Evolutionary conservation across 768 basidiomycete species (phyloP), one percentile per base, ranked within the genome.

Genomic region (Melanogaster broomeanus): DNA sequence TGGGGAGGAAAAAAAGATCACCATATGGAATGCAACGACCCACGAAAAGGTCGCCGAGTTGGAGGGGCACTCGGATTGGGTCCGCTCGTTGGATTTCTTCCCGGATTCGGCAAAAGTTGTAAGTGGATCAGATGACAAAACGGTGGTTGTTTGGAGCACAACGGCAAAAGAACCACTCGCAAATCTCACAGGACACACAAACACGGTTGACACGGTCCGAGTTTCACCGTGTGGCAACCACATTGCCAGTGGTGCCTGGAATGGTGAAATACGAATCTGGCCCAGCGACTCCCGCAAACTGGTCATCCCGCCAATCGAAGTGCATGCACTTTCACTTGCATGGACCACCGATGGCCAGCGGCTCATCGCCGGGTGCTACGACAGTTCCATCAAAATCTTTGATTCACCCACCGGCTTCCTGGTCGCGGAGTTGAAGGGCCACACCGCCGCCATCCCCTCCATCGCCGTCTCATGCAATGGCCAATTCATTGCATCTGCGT

Each of bases 361-460:
- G 44, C 48, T 62, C 39, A 63, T 62, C 27, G 19, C 59, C n/a
- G 61, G 61, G 15, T 52, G 51, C 42, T n/a, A 35, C 5, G 12
- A 31, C 6, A 58, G 61, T 5, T 51, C 55, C 3, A 58, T 63
- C 12, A 8, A 34, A 31, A 41, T 44, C 25, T 58, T 61, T 25
- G 55, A 62, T 37, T 34, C 24, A 11, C 38, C 40, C 40, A 48
- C 48, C 12, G 45, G 49, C 3, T 21, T 42, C 5, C 28, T 41
- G 13, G 3, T 42, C 10, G n/a, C 41, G 2, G 49, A 39, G 4
- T 54, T 59, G 44, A 43, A 10, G 12, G 58, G 53, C 0, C 56
- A 62, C 38, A 30, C 3, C 2, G 31, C 48, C 42, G 11, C n/a
- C 12, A 55, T 64, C 31, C 41, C 27, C 1, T 46, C 24, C 21